Evolutionary conservation across 495 filamentous ascomycete genomes (phyloP).

Genomic region (Penicillium roqueforti): DNA sequence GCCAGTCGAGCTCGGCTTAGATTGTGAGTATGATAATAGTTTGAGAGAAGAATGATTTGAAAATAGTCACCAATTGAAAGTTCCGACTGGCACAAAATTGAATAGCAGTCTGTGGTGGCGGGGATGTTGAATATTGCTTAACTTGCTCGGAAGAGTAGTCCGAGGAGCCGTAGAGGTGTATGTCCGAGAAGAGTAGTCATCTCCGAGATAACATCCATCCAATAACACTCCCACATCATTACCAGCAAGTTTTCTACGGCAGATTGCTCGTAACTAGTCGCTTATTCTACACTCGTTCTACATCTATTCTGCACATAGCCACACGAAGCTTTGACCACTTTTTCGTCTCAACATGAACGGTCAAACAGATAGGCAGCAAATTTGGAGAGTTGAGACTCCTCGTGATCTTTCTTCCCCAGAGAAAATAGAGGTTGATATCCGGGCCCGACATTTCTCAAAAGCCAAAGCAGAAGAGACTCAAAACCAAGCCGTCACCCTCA

Average conservation of each 20-base stretch:
- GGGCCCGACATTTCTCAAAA: background rate
- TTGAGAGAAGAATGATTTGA: background rate
- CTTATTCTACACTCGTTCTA: background rate
- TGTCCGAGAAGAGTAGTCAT: background rate
- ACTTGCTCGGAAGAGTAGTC: background rate
- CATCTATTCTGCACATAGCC: background rate
- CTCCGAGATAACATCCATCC: background rate
- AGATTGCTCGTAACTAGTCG: background rate
- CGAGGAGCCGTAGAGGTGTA: background rate
- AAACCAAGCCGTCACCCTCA: background rate
- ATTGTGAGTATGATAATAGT: background rate
- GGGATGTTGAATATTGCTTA: too few relatives aligned
- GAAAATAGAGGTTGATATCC: background rate
- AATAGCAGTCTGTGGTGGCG: too few relatives aligned
- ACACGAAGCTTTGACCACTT: background rate
- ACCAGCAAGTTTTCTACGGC: background rate
- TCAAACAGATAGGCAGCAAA: background rate
- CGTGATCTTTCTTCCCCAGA: background rate
- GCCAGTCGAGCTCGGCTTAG: slow-evolving; percentile 15
- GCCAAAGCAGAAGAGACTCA: background rate
- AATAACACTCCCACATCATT: background rate
- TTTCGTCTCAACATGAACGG: background rate
- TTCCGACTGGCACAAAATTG: too few relatives aligned
- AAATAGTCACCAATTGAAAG: background rate
- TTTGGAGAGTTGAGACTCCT: background rate